Base-by-base conservation (phyloP, 345 rosid species). In the Citrus unshiu region DNA sequence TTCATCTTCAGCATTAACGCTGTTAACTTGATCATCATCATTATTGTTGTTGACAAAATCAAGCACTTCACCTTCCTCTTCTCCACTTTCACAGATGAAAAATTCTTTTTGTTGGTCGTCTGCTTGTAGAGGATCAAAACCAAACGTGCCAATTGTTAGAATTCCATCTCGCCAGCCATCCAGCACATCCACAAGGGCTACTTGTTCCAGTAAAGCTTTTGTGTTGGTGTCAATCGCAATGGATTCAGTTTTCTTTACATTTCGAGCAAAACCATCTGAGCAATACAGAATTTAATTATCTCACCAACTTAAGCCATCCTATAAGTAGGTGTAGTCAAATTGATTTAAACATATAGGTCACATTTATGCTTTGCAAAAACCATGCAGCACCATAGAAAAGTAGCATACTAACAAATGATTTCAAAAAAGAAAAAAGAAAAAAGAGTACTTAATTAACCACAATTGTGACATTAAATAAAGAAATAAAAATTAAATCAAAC, bases 131-230 rank as follows among this genome's bases (percentile, higher is more conserved):
- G 91, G 84, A 79, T 91, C 95, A 54, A 93, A 86, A 59, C 98
- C 98, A 21, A 95, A 92, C 16, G 98, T 95, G 22, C 98, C 98
- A 60, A 95, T 93, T 51, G 95, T 93, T 68, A 95, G 86, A 81
- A 95, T 89, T 78, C 97, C 93, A 76, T 89, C 91, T 81, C 80
- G 87, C 97, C 98, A 93, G 39, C 87, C 91, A 77, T 91, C 97
- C 51, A 95, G 88, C 81, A 85, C 91, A 72, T 91, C 95, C 19
- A 86, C 88, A 39, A 91, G 70, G n/a, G 88, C 88, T 29, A 86
- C 89, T 77, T 92, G 97, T 77, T 90, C 90, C 35, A 92, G 83
- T 73, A 92, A 83, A 78, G 90, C 90, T 72, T 87, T 87, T 24
- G 90, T 88, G 68, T 88, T 91, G 71, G 84, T 83, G 77, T 88